Base-by-base conservation (phyloP, 768 basidiomycete species). In the Clathrus columnatus region DNA sequence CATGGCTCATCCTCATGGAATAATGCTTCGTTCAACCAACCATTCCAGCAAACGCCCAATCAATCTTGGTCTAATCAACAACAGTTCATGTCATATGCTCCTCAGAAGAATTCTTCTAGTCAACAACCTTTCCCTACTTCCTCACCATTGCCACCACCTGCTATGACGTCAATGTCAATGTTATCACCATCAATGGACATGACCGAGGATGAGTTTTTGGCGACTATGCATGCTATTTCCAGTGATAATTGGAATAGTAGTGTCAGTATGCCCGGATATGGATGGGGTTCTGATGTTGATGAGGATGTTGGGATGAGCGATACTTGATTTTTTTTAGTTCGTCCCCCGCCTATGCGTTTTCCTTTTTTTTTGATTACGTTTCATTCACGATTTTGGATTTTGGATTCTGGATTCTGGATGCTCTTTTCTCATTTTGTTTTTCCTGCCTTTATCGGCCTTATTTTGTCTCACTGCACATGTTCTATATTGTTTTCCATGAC, bases 171-270 rank as follows among this genome's bases (percentile, higher is more conserved):
- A 47, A 55, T 46, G 26, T n/a, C n/a, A n/a, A n/a, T n/a, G n/a
- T n/a, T n/a, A n/a, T n/a, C n/a, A n/a, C n/a, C n/a, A n/a, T n/a
- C 46, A 29, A 55, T 55, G 54, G 54, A 55, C n/a, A 18, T 55
- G 27, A 47, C 45, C 21, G 54, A 55, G 27, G 54, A 55, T n/a
- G 54, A 55, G 26, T 27, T 47, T n/a, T 47, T 55, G 45, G 54
- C 54, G 24, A 55, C 54, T 29, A 55, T 55, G 54, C 44, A 18
- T 11, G 54, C 54, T 27, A 20, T 55, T 10, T 55, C 54, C 29
- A 55, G 29, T 30, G 54, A 55, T 17, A 27, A 48, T 44, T 55
- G 54, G 54, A 28, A 32, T 44, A 55, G 48, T 23, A 55, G 45
- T 23, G 46, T 55, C 26, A 20, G 46, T 18, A 55, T 55, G 54